A percentile compares a stretch with the other conserved stretches of the same genome.
Evolutionary conservation across 2,329 filamentous ascomycete genomes (phyloP).

Genomic region (Calonectria multiphialidica): DNA sequence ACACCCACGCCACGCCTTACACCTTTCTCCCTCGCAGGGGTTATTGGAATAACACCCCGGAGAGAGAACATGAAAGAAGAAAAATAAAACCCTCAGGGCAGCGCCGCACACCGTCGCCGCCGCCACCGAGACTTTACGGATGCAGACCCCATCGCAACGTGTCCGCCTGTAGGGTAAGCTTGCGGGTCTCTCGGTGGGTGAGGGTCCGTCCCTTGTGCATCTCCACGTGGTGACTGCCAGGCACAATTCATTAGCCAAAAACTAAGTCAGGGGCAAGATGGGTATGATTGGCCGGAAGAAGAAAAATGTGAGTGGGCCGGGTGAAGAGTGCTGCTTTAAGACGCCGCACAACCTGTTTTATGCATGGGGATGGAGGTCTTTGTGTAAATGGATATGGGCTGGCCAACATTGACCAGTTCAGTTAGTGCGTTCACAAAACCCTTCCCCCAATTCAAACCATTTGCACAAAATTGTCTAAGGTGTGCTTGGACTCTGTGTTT

Average conservation of each 20-base stretch:
- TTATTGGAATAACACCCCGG: neutral
- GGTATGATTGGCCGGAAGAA: conserved; percentile 28
- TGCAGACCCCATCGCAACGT: neutral
- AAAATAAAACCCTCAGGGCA: neutral
- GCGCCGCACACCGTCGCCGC: neutral
- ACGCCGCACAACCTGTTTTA: neutral
- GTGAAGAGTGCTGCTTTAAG: conserved; percentile 18
- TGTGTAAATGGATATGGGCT: neutral
- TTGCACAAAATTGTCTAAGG: neutral
- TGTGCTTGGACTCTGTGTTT: conserved; percentile 6
- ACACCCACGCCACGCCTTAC: neutral
- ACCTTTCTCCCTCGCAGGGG: neutral
- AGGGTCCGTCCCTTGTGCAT: neutral
- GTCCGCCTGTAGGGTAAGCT: conserved; percentile 14
- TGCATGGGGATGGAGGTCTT: neutral
- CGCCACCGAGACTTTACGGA: neutral
- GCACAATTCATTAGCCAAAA: conserved; percentile 28
- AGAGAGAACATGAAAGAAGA: neutral
- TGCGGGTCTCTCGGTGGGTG: neutral
- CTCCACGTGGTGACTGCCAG: conserved; percentile 40
- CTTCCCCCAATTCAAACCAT: neutral
- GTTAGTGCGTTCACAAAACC: neutral
- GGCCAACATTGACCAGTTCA: neutral
- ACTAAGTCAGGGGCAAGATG: conserved; percentile 23
- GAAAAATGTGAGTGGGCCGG: neutral